Evolutionary conservation across 129 eudicot genomes (phyloP), one percentile per base, ranked within the genome.

Genomic region (Chrysanthemum seticuspe): DNA sequence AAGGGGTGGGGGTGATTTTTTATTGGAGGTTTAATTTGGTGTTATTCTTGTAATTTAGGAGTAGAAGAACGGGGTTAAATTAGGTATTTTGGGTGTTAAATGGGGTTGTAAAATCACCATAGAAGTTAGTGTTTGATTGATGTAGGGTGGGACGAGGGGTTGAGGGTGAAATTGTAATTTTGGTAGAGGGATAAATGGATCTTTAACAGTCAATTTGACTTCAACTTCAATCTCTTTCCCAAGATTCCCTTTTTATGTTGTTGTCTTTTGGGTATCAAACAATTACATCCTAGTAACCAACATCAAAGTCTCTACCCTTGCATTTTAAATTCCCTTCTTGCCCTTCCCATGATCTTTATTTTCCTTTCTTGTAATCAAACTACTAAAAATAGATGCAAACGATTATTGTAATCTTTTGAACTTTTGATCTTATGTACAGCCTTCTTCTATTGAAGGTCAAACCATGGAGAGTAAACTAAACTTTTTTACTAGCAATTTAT

Each of bases 161-260:
- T 80, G 29, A 59, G 81, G 84, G 82, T 62, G 13, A 62, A 52
- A 13, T 62, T 78, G 81, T 76, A 77, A 74, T 84, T 80, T 84
- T 76, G 48, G 19, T 72, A 78, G 83, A 59, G 54, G 74, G 73
- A 67, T 76, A 79, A 76, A 60, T 67, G 87, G 74, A 83, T 59
- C 64, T 78, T 60, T 71, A 78, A 72, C 82, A 72, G 82, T 78
- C 82, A 78, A 78, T 78, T 78, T 78, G 72, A 78, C 82, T 65
- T 78, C 77, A 62, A 77, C 76, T 53, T 70, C 81, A 65, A 78
- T 72, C 82, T 78, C 82, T 78, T 78, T 78, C 82, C 65, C 78
- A 65, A 78, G 78, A 78, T 78, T 72, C 82, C 16, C 76, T 71
- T 71, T 68, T 79, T 71, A 18, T 72, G 72, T 70, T 49, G 40